phyloP scores from a whole-genome alignment of 495 filamentous ascomycete genomes.

The Friedmanniomyces simplex region DNA sequence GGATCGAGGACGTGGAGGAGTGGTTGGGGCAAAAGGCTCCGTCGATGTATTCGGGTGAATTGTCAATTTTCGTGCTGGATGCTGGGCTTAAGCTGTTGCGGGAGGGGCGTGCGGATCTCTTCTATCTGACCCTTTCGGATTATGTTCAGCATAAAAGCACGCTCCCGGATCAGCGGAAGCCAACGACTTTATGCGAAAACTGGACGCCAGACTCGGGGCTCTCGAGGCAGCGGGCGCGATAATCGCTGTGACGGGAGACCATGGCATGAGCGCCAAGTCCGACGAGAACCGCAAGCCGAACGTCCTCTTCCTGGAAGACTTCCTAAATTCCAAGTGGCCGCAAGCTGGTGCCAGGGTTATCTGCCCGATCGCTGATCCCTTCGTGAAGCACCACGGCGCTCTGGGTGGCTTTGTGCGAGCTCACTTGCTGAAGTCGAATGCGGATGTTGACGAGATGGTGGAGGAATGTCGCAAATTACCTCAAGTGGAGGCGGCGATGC shows the following conservation, averaged over 20 bases:
- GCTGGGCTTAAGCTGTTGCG: constrained; percentile 33
- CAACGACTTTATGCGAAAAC: constrained; percentile 27
- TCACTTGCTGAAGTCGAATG: constrained; percentile 20
- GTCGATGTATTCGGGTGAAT: constrained; percentile 30
- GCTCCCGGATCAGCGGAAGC: constrained; percentile 28
- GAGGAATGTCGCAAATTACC: constrained; percentile 12
- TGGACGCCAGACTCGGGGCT: constrained; percentile 27
- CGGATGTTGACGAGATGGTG: constrained; percentile 16
- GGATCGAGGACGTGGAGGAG: constrained; percentile 24
- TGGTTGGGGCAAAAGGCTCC: constrained; percentile 30
- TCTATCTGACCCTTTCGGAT: constrained; percentile 36
- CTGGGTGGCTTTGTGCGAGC: constrained; percentile 34
- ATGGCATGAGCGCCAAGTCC: constrained; percentile 33
- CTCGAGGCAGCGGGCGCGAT: no score
- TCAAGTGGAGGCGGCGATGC: constrained; percentile 28
- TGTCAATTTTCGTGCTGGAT: constrained; percentile 34
- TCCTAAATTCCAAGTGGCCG: constrained; percentile 24
- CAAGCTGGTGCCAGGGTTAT: constrained; percentile 27
- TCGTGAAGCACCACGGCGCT: constrained; percentile 32
- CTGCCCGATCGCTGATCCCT: constrained; percentile 34
- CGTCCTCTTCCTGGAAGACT: constrained; percentile 32
- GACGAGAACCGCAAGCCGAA: constrained; percentile 27
- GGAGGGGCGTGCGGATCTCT: constrained; percentile 30
- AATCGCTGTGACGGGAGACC: constrained; percentile 32
- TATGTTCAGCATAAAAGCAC: constrained; percentile 34